phyloP scores from a whole-genome alignment of 176 grass and related monocot genomes.

The Bothriochloa decipiens region DNA sequence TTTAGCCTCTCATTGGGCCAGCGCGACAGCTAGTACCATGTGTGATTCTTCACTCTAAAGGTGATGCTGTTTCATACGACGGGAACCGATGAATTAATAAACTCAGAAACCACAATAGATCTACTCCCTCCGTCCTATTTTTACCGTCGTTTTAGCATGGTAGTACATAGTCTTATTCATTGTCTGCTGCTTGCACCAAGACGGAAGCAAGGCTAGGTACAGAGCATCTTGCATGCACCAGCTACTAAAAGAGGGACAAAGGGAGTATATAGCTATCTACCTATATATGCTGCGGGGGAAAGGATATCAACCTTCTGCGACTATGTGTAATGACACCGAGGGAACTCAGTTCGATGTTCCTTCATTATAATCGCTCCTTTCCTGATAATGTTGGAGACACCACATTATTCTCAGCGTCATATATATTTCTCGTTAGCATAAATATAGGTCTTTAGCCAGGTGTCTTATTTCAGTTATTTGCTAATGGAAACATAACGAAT shows the following conservation, averaged over 20 bases:
- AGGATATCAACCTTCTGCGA: neutral
- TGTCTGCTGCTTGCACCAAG: no score
- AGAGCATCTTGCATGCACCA: no score
- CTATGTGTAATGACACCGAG: neutral
- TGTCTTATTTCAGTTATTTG: neutral
- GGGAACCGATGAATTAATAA: conserved; percentile 28
- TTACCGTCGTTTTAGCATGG: no score
- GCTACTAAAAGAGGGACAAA: no score
- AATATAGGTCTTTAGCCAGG: neutral
- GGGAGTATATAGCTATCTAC: neutral
- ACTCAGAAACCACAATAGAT: neutral
- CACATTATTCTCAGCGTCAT: neutral
- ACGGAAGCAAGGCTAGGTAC: no score
- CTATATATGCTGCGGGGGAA: neutral
- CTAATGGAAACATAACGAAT: conserved; percentile 35
- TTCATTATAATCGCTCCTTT: neutral
- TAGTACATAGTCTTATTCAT: no score
- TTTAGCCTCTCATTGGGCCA: conserved; percentile 30
- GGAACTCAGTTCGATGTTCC: neutral
- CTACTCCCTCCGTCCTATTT: no score
- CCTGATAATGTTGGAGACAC: neutral
- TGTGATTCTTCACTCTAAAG: conserved; percentile 44
- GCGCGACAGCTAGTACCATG: neutral
- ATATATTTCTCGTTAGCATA: neutral
- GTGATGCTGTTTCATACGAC: conserved; percentile 26